Conservation (phyloP, 2,329 filamentous ascomycete species). For the Magnaporthales sp. region DNA sequence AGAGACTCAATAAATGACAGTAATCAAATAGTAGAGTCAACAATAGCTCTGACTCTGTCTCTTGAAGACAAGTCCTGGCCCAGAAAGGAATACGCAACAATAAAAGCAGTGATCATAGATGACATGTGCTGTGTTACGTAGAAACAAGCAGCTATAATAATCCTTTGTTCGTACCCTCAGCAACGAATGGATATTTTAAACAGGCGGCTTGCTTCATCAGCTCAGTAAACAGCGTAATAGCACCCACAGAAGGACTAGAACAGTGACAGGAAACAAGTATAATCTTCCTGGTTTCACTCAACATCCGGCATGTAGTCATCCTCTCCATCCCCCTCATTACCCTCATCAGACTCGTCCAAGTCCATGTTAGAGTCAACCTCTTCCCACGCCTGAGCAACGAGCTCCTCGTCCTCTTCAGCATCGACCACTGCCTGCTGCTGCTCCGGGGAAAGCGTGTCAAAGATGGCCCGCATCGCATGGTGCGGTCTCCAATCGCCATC, state of each 20-base stretch:
- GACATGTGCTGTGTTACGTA: neutral
- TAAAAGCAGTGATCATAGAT: neutral
- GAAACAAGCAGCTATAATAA: neutral
- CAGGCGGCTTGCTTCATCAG: too few relatives aligned
- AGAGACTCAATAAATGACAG: neutral
- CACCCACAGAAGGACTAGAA: too few relatives aligned
- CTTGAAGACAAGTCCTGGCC: neutral
- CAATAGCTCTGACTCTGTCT: neutral
- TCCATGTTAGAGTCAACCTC: neutral
- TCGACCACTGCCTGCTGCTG: constrained; percentile 28
- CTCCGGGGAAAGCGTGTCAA: constrained; percentile 23
- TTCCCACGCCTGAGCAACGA: constrained; percentile 9
- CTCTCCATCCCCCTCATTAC: neutral
- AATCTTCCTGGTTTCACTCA: neutral
- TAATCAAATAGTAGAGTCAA: neutral
- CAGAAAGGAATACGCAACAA: neutral
- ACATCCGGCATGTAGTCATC: neutral
- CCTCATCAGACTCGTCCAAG: neutral
- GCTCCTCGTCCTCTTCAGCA: constrained; percentile 18
- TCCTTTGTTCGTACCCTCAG: neutral
- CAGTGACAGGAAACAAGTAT: neutral
- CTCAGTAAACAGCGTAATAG: neutral
- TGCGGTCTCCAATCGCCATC: constrained; percentile 31
- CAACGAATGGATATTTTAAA: neutral
- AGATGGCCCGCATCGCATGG: constrained; percentile 36